Evolutionary conservation across 768 basidiomycete genomes (phyloP).

Genomic region (Kwoniella pini): DNA sequence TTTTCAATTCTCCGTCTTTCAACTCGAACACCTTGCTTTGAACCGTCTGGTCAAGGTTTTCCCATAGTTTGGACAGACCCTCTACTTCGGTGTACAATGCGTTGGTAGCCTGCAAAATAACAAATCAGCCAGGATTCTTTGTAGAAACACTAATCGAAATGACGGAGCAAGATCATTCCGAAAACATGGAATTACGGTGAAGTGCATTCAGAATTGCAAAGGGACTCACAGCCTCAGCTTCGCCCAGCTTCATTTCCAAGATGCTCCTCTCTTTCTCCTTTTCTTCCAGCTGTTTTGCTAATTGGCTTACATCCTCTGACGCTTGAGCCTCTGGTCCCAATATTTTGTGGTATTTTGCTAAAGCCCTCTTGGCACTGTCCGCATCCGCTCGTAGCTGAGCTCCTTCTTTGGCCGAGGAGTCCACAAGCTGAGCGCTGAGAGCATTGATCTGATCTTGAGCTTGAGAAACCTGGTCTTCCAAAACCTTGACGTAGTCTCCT

Average conservation of each 20-base stretch:
- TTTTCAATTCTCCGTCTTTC: constrained; percentile 68
- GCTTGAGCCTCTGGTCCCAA: constrained; percentile 63
- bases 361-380: constrained; percentile 11
- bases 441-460: constrained; percentile 30
- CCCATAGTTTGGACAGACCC: constrained; percentile 82
- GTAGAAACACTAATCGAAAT: too few species aligned
- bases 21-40: constrained; percentile 84
- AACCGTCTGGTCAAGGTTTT: constrained; percentile 74
- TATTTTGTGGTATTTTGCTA: constrained; percentile 62
- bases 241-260: constrained; percentile 65
- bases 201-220: not conserved
- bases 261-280: constrained; percentile 70
- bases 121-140: too few species aligned
- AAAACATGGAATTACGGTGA: not conserved
- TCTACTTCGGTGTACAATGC: constrained; percentile 83
- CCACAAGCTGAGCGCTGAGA: constrained; percentile 29
- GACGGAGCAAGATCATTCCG: not conserved
- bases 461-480: constrained; percentile 62
- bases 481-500: constrained; percentile 58
- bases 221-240: constrained; percentile 64
- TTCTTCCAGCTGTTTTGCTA: constrained; percentile 63
- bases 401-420: constrained; percentile 12
- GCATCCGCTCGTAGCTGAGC: constrained; percentile 20
- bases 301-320: constrained; percentile 60
- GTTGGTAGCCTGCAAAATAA: constrained; percentile 64